These are phyloP conservation scores for Aquilaria agallochum DNA, from an alignment of 441 rosid genomes.

Conservation along the genomic window DNA sequence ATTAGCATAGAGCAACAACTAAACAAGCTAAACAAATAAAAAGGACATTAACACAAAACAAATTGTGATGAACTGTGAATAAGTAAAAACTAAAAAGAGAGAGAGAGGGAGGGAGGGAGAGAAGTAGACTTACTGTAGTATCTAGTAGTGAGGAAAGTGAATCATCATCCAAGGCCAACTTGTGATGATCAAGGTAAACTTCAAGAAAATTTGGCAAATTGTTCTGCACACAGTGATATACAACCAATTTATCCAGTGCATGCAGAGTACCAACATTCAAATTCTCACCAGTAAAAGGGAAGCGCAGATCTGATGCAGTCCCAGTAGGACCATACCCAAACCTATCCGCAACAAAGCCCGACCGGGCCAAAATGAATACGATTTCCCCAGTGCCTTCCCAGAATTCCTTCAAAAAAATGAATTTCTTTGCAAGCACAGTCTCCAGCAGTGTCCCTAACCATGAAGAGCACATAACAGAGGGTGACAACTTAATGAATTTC, in stretches of 20 bases:
- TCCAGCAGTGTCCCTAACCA: constrained; percentile 85
- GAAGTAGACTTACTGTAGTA: constrained; percentile 83
- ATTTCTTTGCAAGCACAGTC: constrained; percentile 82
- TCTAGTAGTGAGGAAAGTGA: constrained; percentile 53
- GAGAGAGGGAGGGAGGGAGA: constrained; percentile 1
- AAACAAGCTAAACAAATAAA: background rate
- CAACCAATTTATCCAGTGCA: constrained; percentile 71
- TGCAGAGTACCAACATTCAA: constrained; percentile 33
- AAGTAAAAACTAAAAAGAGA: too few species aligned
- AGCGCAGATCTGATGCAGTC: constrained; percentile 45
- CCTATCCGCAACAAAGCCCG: constrained; percentile 64
- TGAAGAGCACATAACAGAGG: constrained; percentile 47
- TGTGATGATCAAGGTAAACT: constrained; percentile 84
- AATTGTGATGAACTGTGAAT: background rate
- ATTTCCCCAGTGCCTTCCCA: constrained; percentile 87
- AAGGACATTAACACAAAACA: background rate
- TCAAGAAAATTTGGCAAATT: constrained; percentile 91
- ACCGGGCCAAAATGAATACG: constrained; percentile 74
- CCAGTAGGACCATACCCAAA: constrained; percentile 39
- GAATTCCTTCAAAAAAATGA: constrained; percentile 77
- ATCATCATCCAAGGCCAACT: constrained; percentile 61
- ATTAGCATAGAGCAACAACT: background rate
- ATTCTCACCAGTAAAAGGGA: constrained; percentile 37
- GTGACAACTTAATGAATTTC: constrained; percentile 67
- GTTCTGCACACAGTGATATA: constrained; percentile 64